These are phyloP conservation scores for Toxicodendron radicans DNA, from an alignment of 345 rosid genomes.

Conservation along the genomic window DNA sequence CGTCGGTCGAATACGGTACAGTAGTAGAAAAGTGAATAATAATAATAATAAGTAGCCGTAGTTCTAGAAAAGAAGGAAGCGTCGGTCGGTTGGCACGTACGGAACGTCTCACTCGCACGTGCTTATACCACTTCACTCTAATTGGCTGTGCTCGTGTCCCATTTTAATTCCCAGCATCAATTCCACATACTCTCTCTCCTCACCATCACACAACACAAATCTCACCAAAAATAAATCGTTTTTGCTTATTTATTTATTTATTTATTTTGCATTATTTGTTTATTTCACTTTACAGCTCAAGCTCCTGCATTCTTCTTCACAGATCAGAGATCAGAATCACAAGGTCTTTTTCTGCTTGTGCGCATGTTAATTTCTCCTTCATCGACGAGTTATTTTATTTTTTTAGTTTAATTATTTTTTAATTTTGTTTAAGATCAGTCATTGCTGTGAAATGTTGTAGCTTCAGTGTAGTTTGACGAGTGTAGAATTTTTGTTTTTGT, in stretches of 20 bases:
- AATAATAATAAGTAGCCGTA: background rate
- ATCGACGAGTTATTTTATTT: too few species aligned
- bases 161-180: constrained; percentile 30
- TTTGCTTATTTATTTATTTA: background rate
- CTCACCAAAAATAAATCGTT: background rate
- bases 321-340: constrained; percentile 56
- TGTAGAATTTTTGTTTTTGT: background rate
- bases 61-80: constrained; percentile 12
- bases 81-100: constrained; percentile 76
- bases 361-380: background rate
- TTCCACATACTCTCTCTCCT: constrained; percentile 28
- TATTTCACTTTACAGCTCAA: constrained; percentile 45
- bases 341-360: constrained; percentile 16
- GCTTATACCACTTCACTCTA: constrained; percentile 18
- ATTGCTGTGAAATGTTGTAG: constrained; percentile 1
- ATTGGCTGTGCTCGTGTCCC: constrained; percentile 29
- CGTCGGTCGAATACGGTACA: too few species aligned
- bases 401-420: background rate
- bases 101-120: constrained; percentile 36
- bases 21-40: too few species aligned
- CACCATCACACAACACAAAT: constrained; percentile 15
- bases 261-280: constrained; percentile 15
- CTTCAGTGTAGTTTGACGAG: background rate
- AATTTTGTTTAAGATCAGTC: background rate
- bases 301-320: constrained; percentile 36